These are phyloP conservation scores for Nepenthes alata DNA, from an alignment of 179 eudicot genomes.

Conservation along the genomic window DNA sequence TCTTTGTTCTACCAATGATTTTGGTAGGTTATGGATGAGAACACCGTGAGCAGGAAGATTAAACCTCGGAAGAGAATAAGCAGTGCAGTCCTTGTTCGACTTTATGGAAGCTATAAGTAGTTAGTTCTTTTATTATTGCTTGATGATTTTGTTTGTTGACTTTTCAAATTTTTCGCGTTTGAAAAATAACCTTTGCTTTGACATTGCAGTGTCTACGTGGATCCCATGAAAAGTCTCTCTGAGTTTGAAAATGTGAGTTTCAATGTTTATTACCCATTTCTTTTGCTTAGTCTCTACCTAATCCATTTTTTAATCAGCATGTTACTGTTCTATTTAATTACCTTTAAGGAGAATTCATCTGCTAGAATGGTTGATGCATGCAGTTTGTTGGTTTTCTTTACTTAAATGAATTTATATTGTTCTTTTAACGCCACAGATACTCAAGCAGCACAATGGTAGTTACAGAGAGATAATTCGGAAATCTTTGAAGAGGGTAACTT, in stretches of 20 bases:
- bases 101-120: conserved; percentile 63
- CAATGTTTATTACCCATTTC: neutral
- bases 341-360: neutral
- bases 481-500: conserved; percentile 39
- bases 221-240: conserved; percentile 20
- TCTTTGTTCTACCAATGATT: conserved; percentile 1
- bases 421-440: conserved; percentile 20
- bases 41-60: conserved; percentile 19
- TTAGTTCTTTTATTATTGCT: conserved; percentile 18
- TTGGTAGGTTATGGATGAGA: conserved; percentile 38
- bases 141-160: neutral
- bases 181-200: conserved; percentile 1
- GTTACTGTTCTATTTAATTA: too few relatives aligned
- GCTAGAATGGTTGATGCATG: neutral
- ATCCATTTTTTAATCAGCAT: too few relatives aligned
- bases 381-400: neutral
- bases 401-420: neutral
- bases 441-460: conserved; percentile 31
- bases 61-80: conserved; percentile 33
- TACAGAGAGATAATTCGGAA: conserved; percentile 27
- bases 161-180: neutral
- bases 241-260: conserved; percentile 40
- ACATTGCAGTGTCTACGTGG: conserved; percentile 35
- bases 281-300: too few relatives aligned
- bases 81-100: conserved; percentile 48